A percentile compares a stretch with the other conserved stretches of the same genome.
phyloP scores from a whole-genome alignment of 2,329 filamentous ascomycete species.

The Plectosphaerella sp. region DNA sequence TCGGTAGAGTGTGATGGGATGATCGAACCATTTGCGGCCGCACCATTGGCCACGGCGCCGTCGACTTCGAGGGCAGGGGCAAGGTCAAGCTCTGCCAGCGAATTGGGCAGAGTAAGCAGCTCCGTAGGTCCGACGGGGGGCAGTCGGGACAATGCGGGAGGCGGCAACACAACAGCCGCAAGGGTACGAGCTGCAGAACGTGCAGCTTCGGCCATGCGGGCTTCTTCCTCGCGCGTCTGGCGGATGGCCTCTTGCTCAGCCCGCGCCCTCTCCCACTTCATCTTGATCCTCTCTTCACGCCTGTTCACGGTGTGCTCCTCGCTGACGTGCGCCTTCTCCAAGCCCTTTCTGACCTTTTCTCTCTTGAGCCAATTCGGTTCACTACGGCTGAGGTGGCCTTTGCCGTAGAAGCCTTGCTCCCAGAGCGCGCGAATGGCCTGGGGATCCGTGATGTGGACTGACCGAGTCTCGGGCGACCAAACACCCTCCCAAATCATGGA shows the following conservation, averaged over 20 bases:
- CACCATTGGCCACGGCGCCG: slow-evolving; percentile 1
- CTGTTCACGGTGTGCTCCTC: slow-evolving; percentile 76
- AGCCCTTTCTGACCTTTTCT: slow-evolving; percentile 68
- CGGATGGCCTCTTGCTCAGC: slow-evolving; percentile 81
- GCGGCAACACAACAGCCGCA: neutral
- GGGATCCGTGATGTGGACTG: slow-evolving; percentile 77
- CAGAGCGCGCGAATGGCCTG: slow-evolving; percentile 76
- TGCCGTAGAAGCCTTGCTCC: slow-evolving; percentile 97
- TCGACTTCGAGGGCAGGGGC: slow-evolving; percentile 9
- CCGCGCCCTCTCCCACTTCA: slow-evolving; percentile 90
- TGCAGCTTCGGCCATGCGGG: slow-evolving; percentile 15
- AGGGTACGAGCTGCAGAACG: neutral
- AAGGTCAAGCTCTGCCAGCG: slow-evolving; percentile 14
- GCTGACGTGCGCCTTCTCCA: slow-evolving; percentile 64
- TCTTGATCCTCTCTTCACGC: slow-evolving; percentile 73
- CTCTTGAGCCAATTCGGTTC: slow-evolving; percentile 89
- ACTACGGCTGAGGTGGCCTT: slow-evolving; percentile 87
- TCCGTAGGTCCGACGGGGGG: slow-evolving; percentile 35
- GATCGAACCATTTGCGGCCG: neutral
- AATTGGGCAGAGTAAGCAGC: slow-evolving; percentile 54
- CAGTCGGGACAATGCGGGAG: neutral
- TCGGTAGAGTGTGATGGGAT: too few relatives aligned
- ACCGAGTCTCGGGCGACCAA: slow-evolving; percentile 78
- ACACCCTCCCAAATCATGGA: slow-evolving; percentile 63
- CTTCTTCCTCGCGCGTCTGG: slow-evolving; percentile 52